These are phyloP conservation scores for Aphanomyces astaci DNA, from an alignment of 352 stramenopile genomes.

Conservation along the genomic window DNA sequence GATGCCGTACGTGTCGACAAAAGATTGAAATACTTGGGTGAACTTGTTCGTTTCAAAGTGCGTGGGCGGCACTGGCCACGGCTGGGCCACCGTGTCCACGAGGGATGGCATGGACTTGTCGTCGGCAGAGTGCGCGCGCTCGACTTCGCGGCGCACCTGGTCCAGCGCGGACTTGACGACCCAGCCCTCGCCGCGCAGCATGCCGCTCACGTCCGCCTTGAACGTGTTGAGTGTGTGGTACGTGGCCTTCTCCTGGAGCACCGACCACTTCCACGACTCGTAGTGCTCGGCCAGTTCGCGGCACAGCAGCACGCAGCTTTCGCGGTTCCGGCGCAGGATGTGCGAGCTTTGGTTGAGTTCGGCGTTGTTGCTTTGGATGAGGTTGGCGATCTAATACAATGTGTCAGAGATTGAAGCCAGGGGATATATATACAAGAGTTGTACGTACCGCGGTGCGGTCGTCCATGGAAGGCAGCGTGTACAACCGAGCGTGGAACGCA, in stretches of 20 bases:
- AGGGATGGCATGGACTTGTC: slow-evolving; percentile 69
- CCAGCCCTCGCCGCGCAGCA: slow-evolving; percentile 88
- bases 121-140: slow-evolving; percentile 68
- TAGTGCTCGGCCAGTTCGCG: slow-evolving; percentile 38
- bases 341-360: slow-evolving; percentile 95
- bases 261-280: slow-evolving; percentile 85
- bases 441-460: slow-evolving; percentile 67
- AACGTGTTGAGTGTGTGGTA: slow-evolving; percentile 93
- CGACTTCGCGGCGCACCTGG: slow-evolving; percentile 49
- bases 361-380: slow-evolving; percentile 88
- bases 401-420: neutral
- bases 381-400: slow-evolving; percentile 44
- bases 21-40: slow-evolving; percentile 96
- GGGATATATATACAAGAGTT: neutral
- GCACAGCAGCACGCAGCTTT: slow-evolving; percentile 60
- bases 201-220: slow-evolving; percentile 82
- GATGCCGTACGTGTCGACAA: slow-evolving; percentile 99
- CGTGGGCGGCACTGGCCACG: slow-evolving; percentile 94
- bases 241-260: slow-evolving; percentile 86
- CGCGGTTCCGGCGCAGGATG: slow-evolving; percentile 90
- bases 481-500: slow-evolving; percentile 94
- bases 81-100: slow-evolving; percentile 86
- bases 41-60: slow-evolving; percentile 99
- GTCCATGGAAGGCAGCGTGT: slow-evolving; percentile 93
- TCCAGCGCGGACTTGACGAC: slow-evolving; percentile 47